A percentile compares a stretch with the other conserved stretches of the same genome.
Evolutionary conservation across 2,329 filamentous ascomycete species (phyloP).

Genomic region (Coccinonectria pachysandricola): DNA sequence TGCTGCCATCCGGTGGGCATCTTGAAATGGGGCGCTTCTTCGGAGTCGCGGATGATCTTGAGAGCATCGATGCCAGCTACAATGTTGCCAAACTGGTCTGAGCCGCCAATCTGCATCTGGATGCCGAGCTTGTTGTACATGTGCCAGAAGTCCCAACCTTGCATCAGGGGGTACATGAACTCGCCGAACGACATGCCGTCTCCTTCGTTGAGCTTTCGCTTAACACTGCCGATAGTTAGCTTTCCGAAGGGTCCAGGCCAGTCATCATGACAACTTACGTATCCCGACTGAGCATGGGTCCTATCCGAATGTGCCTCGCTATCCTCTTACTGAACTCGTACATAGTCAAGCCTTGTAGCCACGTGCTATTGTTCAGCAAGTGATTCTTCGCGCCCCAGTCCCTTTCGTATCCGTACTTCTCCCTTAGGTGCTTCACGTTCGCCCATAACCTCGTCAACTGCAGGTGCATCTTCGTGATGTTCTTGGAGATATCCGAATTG

Average conservation of each 20-base stretch:
- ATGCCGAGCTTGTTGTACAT: conserved; percentile 58
- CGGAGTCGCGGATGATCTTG: conserved; percentile 56
- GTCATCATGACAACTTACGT: too few relatives aligned
- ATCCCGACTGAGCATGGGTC: conserved; percentile 79
- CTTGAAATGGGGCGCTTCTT: conserved; percentile 33
- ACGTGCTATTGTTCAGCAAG: conserved; percentile 71
- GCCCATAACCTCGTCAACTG: conserved; percentile 64
- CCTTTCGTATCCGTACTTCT: conserved; percentile 52
- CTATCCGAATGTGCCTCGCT: conserved; percentile 64
- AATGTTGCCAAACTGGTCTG: conserved; percentile 96
- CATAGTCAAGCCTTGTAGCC: conserved; percentile 64
- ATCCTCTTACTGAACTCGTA: conserved; percentile 67
- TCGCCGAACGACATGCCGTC: conserved; percentile 93
- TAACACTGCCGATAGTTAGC: conserved; percentile 42
- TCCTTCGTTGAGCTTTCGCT: conserved; percentile 70
- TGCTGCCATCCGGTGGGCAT: conserved; percentile 34
- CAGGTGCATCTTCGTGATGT: conserved; percentile 56
- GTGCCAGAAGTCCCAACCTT: conserved; percentile 95
- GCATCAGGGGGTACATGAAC: conserved; percentile 85
- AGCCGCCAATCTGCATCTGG: conserved; percentile 85
- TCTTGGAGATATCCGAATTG: conserved; percentile 45
- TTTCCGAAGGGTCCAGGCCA: conserved; percentile 20
- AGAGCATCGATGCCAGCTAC: conserved; percentile 79
- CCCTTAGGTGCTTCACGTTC: conserved; percentile 58
- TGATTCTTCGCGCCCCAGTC: conserved; percentile 57